A percentile compares a stretch with the other conserved stretches of the same genome.
Evolutionary conservation across 345 rosid species (phyloP).

Genomic region (Moricandia arvensis): DNA sequence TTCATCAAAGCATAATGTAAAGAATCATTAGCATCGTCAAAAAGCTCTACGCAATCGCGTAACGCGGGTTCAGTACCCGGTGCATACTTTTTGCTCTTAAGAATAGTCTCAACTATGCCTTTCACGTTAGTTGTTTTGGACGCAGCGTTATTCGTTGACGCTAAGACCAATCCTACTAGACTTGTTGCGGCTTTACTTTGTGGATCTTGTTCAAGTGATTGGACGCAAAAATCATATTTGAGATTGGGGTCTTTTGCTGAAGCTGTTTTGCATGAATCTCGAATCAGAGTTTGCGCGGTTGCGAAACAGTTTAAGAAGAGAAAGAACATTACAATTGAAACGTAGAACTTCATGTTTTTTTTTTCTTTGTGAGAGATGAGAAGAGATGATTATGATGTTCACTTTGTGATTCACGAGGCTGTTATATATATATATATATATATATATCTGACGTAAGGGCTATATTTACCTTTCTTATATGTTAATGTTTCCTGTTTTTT

Average conservation of each 20-base stretch:
- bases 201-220: constrained; percentile 34
- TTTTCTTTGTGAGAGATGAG: not conserved
- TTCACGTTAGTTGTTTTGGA: constrained; percentile 34
- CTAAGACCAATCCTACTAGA: constrained; percentile 20
- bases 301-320: not conserved
- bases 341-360: not conserved
- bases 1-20: not conserved
- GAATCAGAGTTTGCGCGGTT: constrained; percentile 24
- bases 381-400: not conserved
- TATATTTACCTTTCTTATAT: not conserved
- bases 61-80: constrained; percentile 13
- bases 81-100: constrained; percentile 2
- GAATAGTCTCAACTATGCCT: constrained; percentile 22
- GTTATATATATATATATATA: not conserved
- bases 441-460: not conserved
- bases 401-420: not conserved
- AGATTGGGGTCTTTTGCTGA: constrained; percentile 32
- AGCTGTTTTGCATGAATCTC: constrained; percentile 40
- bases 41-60: constrained; percentile 43
- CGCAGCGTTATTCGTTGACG: constrained; percentile 25
- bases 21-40: constrained; percentile 21
- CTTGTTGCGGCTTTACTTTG: constrained; percentile 29
- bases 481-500: not conserved
- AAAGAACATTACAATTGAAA: constrained; percentile 1
- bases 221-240: constrained; percentile 36